These are phyloP conservation scores for Neurospora terricola DNA, from an alignment of 495 filamentous ascomycete genomes.

Conservation along the genomic window DNA sequence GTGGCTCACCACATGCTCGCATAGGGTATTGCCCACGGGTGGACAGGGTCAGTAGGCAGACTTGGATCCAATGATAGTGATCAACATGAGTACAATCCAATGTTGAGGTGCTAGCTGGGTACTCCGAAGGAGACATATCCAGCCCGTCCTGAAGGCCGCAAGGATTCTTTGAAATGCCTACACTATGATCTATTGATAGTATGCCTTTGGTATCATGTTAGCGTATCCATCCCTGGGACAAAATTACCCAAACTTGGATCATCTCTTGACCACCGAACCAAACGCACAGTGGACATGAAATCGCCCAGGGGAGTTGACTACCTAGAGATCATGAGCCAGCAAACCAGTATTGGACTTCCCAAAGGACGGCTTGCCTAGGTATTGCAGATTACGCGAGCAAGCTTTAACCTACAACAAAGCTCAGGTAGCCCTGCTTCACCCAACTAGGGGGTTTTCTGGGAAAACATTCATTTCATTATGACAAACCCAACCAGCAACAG, in stretches of 20 bases:
- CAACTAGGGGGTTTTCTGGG: neutral
- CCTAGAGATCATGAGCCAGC: no score
- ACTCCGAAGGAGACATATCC: neutral
- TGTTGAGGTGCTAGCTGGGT: neutral
- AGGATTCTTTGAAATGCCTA: neutral
- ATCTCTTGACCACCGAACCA: neutral
- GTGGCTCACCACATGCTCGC: no score
- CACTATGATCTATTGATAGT: no score
- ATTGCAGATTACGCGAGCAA: neutral
- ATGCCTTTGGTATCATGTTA: no score
- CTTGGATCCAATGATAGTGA: no score
- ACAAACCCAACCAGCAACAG: neutral
- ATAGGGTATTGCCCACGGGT: no score
- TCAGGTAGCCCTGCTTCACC: neutral
- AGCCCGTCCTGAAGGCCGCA: neutral
- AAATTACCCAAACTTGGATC: neutral
- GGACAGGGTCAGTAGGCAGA: no score
- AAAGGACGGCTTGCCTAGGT: no score
- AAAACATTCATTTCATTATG: neutral
- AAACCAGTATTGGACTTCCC: no score
- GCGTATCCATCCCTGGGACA: neutral
- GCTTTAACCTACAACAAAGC: neutral
- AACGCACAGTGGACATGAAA: no score
- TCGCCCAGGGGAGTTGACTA: no score
- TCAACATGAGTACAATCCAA: neutral